Evolutionary conservation across 768 basidiomycete species (phyloP), one percentile per base, ranked within the genome.

Genomic region (Trametes meyenii): DNA sequence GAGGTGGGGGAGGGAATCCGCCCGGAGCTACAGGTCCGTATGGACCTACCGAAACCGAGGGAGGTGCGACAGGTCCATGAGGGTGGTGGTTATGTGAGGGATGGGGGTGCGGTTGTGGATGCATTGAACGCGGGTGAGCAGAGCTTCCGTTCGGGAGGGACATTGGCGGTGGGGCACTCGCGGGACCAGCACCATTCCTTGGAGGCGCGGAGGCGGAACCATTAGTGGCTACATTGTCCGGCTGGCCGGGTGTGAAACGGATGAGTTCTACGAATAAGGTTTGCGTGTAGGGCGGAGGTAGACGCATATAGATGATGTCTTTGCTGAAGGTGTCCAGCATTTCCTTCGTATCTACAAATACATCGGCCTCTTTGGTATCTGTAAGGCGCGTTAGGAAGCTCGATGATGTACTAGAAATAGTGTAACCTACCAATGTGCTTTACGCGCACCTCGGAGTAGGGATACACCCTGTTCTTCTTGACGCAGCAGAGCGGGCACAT

Each of bases 231-330:
- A 65, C 70, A 11, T 73, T 77, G 50, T 85, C 83, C 58, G 79
- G 78, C 53, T 80, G 79, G 0, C 83, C 85, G 29, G 85, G 83
- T n/a, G 77, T 77, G 67, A 84, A 86, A 29, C 80, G 76, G 66
- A 90, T 79, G 16, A 93, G 83, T 50, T 93, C 90, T 8, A 92
- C 85, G 68, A 90, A 89, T 5, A 92, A 67, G 1, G 90, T 90
- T 60, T 81, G 83, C 4, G 79, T 83, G 61, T 82, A 83, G 0
- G 90, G 89, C 0, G 80, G 81, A 5, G 81, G 78, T 70, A 92
- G 74, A 66, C 84, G 85, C 76, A 83, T 87, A 73, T 85, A 86
- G 35, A 92, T 77, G 62, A 92, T 76, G 19, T 86, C 85, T 66
- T 83, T 89, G 77, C 87, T 89, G 71, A 83, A 88, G 16, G 77